phyloP scores from a whole-genome alignment of 2,329 filamentous ascomycete genomes.

The Verticillium longisporum region DNA sequence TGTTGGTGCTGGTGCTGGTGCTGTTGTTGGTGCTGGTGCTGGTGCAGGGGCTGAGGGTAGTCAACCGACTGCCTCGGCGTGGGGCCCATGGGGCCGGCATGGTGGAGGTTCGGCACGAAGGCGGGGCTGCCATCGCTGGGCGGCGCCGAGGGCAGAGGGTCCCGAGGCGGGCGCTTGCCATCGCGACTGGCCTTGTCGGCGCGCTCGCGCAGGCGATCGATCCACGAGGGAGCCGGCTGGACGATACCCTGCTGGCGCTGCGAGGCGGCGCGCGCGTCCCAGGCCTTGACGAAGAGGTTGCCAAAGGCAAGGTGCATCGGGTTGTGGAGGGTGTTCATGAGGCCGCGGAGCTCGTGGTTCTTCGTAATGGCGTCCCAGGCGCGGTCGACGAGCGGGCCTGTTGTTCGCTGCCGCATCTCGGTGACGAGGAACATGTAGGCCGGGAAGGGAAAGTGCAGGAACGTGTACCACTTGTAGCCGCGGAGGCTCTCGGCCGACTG shows the following conservation, averaged over 20 bases:
- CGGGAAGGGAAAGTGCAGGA: conserved; percentile 53
- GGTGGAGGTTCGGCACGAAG: background rate
- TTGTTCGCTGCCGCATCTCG: conserved; percentile 44
- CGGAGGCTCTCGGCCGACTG: conserved; percentile 42
- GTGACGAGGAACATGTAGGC: conserved; percentile 55
- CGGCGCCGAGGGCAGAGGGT: conserved; percentile 1
- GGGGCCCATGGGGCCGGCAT: background rate
- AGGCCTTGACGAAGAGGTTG: conserved; percentile 53
- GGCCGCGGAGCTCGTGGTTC: conserved; percentile 45
- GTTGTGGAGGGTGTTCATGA: conserved; percentile 41
- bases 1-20: too few species aligned
- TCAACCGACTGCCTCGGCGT: background rate
- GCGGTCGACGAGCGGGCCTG: conserved; percentile 49
- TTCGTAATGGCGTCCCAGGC: conserved; percentile 51
- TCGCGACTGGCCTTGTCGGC: conserved; percentile 21
- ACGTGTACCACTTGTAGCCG: conserved; percentile 52
- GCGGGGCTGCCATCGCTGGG: background rate
- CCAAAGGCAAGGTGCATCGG: conserved; percentile 54
- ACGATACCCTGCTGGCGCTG: conserved; percentile 35
- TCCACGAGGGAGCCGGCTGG: conserved; percentile 36
- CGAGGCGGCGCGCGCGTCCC: conserved; percentile 49
- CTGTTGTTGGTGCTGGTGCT: conserved; percentile 1
- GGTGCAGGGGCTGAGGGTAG: background rate
- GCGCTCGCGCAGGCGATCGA: conserved; percentile 38
- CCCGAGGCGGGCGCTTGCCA: conserved; percentile 11